Percentiles rank a stretch among this genome's conserved stretches.
These are phyloP conservation scores for Penicillium nordicum DNA, from an alignment of 2,329 filamentous ascomycete species.

Conservation along the genomic window DNA sequence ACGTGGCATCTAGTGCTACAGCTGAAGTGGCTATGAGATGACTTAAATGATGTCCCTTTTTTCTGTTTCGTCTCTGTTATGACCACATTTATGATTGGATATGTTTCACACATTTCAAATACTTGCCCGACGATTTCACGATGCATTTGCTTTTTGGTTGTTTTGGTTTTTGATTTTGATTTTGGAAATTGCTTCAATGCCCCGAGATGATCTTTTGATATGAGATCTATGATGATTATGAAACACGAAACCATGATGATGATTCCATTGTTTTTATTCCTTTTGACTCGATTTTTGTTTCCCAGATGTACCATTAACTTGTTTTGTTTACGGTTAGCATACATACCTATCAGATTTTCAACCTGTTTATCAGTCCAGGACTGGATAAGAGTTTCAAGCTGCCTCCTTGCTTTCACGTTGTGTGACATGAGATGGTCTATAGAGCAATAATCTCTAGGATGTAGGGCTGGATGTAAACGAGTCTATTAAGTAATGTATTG, in stretches of 20 bases:
- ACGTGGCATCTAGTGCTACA: conserved; percentile 34
- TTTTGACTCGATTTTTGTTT: not conserved
- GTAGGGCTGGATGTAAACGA: not conserved
- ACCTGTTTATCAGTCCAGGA: not conserved
- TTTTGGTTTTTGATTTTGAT: not conserved
- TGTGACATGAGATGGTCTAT: not conserved
- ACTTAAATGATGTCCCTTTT: conserved; percentile 1
- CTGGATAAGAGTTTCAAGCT: not conserved
- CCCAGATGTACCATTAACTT: not conserved
- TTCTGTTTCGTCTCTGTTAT: conserved; percentile 4
- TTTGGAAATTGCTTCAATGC: conserved; percentile 1
- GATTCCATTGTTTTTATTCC: not conserved
- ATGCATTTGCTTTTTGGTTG: conserved; percentile 13
- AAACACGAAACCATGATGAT: conserved; percentile 17
- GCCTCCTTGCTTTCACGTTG: conserved; percentile 1
- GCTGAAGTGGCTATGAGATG: conserved; percentile 13
- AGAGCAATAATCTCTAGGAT: not conserved
- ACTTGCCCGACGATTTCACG: conserved; percentile 12
- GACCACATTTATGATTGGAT: conserved; percentile 9
- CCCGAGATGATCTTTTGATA: conserved; percentile 12
- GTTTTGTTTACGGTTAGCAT: not conserved
- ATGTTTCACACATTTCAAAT: conserved; percentile 9
- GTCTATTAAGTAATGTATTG: not conserved
- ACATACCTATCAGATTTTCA: not conserved
- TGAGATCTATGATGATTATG: conserved; percentile 20